Evolutionary conservation across 129 eudicot genomes (phyloP), one percentile per base, ranked within the genome.

Genomic region (Saposhnikovia divaricata): DNA sequence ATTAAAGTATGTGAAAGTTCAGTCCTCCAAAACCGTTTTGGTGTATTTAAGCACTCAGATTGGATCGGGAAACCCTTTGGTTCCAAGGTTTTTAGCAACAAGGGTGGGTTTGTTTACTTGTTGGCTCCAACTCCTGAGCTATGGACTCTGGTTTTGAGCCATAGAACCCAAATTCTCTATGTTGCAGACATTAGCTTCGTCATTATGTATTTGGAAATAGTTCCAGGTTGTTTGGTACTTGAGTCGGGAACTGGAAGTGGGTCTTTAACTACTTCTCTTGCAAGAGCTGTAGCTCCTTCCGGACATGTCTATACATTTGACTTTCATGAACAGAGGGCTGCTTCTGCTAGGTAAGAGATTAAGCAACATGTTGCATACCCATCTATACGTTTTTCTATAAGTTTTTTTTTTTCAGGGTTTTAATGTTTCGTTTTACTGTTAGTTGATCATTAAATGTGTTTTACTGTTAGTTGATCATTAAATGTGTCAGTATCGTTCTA

Each of bases 241-340:
- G 98, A 94, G 78, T 90, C 97, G 0, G 98, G 98, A 9, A 94
- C 97, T 1, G 97, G 98, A 19, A 94, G 98, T 83, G 98, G 98
- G n/a, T 90, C 97, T 1, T 85, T 94, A 77, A 82, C 89, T 9
- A 92, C 97, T 68, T 91, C 98, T 3, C 81, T 94, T 68, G 96
- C 98, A 10, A 86, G 98, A 84, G 98, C 96, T 42, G 87, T 94
- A 55, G 98, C 97, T 72, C 92, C 97, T 10, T 71, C 81, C 0
- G 97, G 98, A 21, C 96, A 89, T 77, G 93, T 94, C 11, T 87
- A 87, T 46, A 90, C 98, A 18, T 94, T 94, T 84, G 98, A 94
- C 86, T 94, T 94, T 72, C 98, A 90, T 84, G 97, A 94, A 77
- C 91, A 89, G 66, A 87, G 97, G 75, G 97, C 94, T 80, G 86